Evolutionary conservation across 2,329 filamentous ascomycete genomes (phyloP), one percentile per base, ranked within the genome.

Genomic region (Incumbomyces delicatus): DNA sequence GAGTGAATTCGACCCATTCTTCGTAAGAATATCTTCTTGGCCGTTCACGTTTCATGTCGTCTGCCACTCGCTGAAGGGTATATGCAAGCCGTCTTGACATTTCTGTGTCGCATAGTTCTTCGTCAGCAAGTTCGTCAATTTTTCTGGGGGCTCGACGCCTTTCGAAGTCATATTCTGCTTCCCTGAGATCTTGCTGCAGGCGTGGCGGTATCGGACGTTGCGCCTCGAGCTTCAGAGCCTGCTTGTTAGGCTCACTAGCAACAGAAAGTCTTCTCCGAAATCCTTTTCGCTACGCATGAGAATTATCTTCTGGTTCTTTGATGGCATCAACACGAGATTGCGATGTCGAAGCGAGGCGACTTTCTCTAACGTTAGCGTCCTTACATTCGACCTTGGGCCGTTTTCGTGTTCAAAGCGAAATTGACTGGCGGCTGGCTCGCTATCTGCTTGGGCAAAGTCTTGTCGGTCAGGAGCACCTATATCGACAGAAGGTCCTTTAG

Each of bases 1-100:
- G 76, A 6, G 89, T 81, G 56, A 87, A 92, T 69, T 86, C 85
- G 0, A 84, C 83, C 89, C 88, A 94, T 60, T 94, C 83, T 54
- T 88, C 80, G 53, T 88, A 95, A 0, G 70, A 73, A 61, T 95
- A 95, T 45, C 73, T 75, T 46, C 80, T 80, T 0, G 74, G 71
- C 2, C 76, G 73, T 3, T 72, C 64, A 37, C 69, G 63, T 14
- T 76, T 74, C 30, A 85, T 67, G 58, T 92, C 78, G 40, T 76
- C 69, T 1, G 79, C 78, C 1, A 86, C 77, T 20, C 70, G 71
- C 12, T 77, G 71, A 47, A 95, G 92, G 53, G 85, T 81, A 30
- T 79, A 73, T 2, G 85, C 78, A 8, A 95, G 65, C 42, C 72
- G 70, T 2, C 71, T 65, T 0, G 77, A 79, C 3, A 88, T 68